These are phyloP conservation scores for Dactylis glomerata DNA, from an alignment of 176 grass and related monocot species.

Conservation along the genomic window DNA sequence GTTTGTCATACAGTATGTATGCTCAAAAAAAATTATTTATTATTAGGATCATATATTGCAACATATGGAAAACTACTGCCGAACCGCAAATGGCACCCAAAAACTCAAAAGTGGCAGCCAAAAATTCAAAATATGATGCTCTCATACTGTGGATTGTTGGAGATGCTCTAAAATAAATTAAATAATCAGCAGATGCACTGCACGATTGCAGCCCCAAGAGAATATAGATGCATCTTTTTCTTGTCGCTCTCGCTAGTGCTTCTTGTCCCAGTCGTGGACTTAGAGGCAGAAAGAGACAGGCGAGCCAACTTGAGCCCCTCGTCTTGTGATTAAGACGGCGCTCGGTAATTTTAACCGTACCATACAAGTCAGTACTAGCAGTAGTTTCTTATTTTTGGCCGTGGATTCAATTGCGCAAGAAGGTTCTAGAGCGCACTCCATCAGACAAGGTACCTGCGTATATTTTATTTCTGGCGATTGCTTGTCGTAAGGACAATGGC, in stretches of 20 bases:
- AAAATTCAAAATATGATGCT: no score
- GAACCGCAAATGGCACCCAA: no score
- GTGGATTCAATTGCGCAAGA: not conserved
- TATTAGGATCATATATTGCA: no score
- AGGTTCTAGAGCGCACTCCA: not conserved
- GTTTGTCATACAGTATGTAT: no score
- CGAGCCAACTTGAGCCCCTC: conserved; percentile 1
- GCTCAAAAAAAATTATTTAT: no score
- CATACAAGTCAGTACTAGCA: no score
- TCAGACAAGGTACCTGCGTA: not conserved
- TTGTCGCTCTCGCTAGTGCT: not conserved
- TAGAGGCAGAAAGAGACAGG: not conserved
- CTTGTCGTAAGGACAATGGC: not conserved
- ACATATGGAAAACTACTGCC: no score
- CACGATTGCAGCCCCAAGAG: not conserved
- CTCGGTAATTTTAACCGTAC: not conserved
- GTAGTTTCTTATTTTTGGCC: not conserved
- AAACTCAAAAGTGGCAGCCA: no score
- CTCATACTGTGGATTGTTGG: no score
- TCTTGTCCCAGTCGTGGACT: not conserved
- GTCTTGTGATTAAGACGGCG: not conserved
- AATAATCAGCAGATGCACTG: not conserved
- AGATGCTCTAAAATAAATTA: not conserved
- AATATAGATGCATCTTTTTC: not conserved
- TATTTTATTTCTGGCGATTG: not conserved